A percentile compares a stretch with the other conserved stretches of the same genome.
phyloP scores from a whole-genome alignment of 768 basidiomycete genomes.

The Cyclocybe aegerita region DNA sequence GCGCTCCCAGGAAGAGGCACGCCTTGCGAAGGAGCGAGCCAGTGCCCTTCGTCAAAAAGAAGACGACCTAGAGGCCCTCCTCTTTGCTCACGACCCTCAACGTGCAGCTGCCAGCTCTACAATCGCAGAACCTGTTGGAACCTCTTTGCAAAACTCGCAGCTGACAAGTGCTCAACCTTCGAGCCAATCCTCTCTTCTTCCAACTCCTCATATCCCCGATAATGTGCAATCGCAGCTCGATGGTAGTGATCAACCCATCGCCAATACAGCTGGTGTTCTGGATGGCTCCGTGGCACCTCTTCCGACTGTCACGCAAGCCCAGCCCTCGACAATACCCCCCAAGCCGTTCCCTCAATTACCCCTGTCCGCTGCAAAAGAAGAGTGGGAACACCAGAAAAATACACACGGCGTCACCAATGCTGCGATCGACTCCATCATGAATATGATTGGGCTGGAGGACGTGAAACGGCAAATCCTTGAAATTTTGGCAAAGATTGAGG shows the following conservation, averaged over 20 bases:
- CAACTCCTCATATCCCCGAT: too few relatives aligned
- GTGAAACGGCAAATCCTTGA: constrained; percentile 61
- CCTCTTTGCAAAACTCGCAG: too few relatives aligned
- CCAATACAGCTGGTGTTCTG: too few relatives aligned
- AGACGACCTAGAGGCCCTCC: constrained; percentile 36
- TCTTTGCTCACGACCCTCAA: too few relatives aligned
- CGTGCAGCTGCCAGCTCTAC: too few relatives aligned
- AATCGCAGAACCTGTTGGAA: too few relatives aligned
- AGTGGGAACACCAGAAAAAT: constrained; percentile 61
- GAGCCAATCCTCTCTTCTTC: too few relatives aligned
- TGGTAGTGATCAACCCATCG: too few relatives aligned
- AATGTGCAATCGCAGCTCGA: too few relatives aligned
- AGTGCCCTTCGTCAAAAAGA: constrained; percentile 41
- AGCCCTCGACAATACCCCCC: neutral
- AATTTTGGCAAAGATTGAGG: constrained; percentile 61
- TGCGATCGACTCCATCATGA: constrained; percentile 67
- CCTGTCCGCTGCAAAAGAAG: constrained; percentile 36
- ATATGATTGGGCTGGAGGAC: constrained; percentile 64
- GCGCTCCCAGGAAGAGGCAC: constrained; percentile 34
- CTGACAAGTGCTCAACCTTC: too few relatives aligned
- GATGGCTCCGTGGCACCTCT: too few relatives aligned
- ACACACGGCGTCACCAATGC: constrained; percentile 49
- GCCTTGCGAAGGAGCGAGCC: constrained; percentile 33
- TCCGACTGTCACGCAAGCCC: too few relatives aligned
- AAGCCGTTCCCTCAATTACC: constrained; percentile 10